A percentile compares a stretch with the other conserved stretches of the same genome.
These are phyloP conservation scores for Clathrus columnatus DNA, from an alignment of 768 basidiomycete genomes.

Conservation along the genomic window DNA sequence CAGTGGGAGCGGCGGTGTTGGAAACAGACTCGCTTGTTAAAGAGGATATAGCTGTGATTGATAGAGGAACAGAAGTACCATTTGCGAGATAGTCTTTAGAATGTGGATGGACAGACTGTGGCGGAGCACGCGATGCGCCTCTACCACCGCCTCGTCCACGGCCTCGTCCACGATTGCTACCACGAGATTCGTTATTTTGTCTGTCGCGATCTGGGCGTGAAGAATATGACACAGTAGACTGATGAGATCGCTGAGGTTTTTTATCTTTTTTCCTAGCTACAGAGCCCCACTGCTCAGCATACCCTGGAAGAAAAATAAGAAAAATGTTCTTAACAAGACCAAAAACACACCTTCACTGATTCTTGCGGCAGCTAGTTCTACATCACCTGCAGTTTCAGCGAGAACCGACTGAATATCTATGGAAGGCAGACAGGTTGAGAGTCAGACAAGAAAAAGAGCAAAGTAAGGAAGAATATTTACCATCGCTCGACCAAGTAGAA, in stretches of 20 bases:
- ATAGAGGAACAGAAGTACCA: slow-evolving; percentile 27
- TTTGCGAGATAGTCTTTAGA: slow-evolving; percentile 25
- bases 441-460: slow-evolving; percentile 18
- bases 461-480: slow-evolving; percentile 29
- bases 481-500: slow-evolving; percentile 61
- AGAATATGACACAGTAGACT: slow-evolving; percentile 45
- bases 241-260: slow-evolving; percentile 37
- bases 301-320: slow-evolving; percentile 37
- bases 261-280: slow-evolving; percentile 86
- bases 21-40: slow-evolving; percentile 24
- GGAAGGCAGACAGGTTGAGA: slow-evolving; percentile 12
- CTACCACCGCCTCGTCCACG: slow-evolving; percentile 38
- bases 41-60: slow-evolving; percentile 15
- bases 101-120: slow-evolving; percentile 22
- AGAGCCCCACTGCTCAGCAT: slow-evolving; percentile 72
- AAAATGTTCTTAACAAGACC: slow-evolving; percentile 6
- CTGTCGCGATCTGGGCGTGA: slow-evolving; percentile 21
- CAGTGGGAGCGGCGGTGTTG: slow-evolving; percentile 18
- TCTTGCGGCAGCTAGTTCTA: slow-evolving; percentile 58
- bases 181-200: slow-evolving; percentile 46
- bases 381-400: slow-evolving; percentile 58
- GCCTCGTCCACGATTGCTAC: slow-evolving; percentile 50
- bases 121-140: slow-evolving; percentile 32
- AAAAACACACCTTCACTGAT: slow-evolving; percentile 57
- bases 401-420: slow-evolving; percentile 69